Evolutionary conservation across 345 rosid genomes (phyloP).

Genomic region (Eucalyptus albens): DNA sequence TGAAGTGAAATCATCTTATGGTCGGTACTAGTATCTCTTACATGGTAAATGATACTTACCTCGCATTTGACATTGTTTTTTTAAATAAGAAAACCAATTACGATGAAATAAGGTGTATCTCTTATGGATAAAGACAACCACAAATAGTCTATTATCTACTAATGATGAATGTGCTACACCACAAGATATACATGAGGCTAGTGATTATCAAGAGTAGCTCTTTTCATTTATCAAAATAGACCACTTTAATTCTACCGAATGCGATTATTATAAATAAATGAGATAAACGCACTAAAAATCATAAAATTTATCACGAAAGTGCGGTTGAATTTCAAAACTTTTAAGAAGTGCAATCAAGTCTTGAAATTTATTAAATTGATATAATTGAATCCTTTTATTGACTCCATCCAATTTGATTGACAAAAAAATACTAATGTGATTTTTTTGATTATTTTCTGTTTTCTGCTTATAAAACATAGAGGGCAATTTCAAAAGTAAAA

Average conservation of each 20-base stretch:
- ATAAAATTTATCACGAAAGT: too few relatives aligned
- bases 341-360: too few relatives aligned
- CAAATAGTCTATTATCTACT: neutral
- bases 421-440: too few relatives aligned
- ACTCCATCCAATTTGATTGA: neutral
- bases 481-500: too few relatives aligned
- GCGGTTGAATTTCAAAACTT: fast-evolving
- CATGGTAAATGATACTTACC: neutral
- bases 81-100: neutral
- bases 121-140: neutral
- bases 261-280: neutral
- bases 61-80: neutral
- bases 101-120: neutral
- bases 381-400: too few relatives aligned
- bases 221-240: neutral
- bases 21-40: neutral
- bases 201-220: neutral
- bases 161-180: neutral
- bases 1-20: neutral
- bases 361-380: too few relatives aligned
- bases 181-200: neutral
- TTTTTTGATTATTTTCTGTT: too few relatives aligned
- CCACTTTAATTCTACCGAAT: neutral
- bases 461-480: too few relatives aligned
- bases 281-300: fast-evolving